These are phyloP conservation scores for Lecanicillium sp. DNA, from an alignment of 2,329 filamentous ascomycete genomes.

Conservation along the genomic window DNA sequence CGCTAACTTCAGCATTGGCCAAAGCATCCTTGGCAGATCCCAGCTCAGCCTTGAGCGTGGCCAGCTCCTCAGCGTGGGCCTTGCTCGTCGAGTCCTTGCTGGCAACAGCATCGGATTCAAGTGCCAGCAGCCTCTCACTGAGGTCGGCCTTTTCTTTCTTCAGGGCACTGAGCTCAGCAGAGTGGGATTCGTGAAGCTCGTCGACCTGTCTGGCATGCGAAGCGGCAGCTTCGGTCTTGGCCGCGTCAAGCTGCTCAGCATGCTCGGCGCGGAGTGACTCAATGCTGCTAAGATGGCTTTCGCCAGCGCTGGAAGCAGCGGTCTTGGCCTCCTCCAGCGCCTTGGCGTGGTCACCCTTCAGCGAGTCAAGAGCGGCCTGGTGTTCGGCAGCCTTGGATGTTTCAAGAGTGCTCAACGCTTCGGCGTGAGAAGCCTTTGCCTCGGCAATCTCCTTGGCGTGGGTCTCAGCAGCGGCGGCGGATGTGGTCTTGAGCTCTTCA, in stretches of 20 bases:
- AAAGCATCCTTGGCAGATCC: conserved; percentile 36
- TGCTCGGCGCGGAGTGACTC: conserved; percentile 25
- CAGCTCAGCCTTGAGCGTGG: conserved; percentile 24
- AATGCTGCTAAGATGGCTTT: conserved; percentile 41
- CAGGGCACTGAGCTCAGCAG: conserved; percentile 26
- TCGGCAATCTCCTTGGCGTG: conserved; percentile 35
- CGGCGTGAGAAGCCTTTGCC: conserved; percentile 34
- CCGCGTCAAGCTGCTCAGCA: conserved; percentile 1
- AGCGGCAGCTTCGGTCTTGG: not conserved
- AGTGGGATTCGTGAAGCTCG: conserved; percentile 1
- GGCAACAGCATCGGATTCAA: conserved; percentile 13
- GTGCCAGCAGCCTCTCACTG: conserved; percentile 19
- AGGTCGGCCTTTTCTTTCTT: conserved; percentile 20
- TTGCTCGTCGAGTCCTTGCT: conserved; percentile 17
- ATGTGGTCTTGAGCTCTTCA: conserved; percentile 35
- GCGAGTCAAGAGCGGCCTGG: conserved; percentile 44
- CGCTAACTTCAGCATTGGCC: conserved; percentile 34
- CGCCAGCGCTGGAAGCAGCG: conserved; percentile 39
- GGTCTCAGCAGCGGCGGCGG: conserved; percentile 25
- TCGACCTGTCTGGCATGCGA: conserved; percentile 1
- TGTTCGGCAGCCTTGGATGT: conserved; percentile 41
- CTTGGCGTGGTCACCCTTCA: conserved; percentile 50
- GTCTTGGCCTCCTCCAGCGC: conserved; percentile 51
- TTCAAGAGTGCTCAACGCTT: conserved; percentile 38
- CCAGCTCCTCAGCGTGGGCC: conserved; percentile 28